phyloP scores from a whole-genome alignment of 202 grass and related monocot species.

The Hordeum pubiflorum region DNA sequence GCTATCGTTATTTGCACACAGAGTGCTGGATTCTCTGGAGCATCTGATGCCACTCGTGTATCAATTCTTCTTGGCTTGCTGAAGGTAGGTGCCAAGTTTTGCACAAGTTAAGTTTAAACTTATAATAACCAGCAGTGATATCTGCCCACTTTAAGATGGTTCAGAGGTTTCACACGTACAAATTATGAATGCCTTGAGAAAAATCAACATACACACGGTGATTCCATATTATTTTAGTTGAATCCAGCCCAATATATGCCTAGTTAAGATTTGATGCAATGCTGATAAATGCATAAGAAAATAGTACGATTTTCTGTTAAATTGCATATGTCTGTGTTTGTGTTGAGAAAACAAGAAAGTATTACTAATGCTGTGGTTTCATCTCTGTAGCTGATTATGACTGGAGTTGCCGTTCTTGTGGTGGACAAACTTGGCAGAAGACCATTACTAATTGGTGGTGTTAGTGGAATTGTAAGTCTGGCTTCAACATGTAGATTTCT shows the following conservation, averaged over 20 bases:
- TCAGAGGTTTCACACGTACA: neutral
- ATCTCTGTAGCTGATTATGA: conserved; percentile 75
- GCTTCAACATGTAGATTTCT: conserved; percentile 3
- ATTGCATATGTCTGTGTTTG: neutral
- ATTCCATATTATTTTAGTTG: neutral
- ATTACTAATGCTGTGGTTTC: conserved; percentile 30
- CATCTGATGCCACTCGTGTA: conserved; percentile 91
- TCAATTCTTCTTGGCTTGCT: conserved; percentile 92
- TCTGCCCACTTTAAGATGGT: neutral
- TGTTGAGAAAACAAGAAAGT: neutral
- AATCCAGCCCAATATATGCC: neutral
- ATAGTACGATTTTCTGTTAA: neutral
- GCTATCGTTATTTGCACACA: conserved; percentile 24
- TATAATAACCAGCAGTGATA: neutral
- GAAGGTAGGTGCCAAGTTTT: conserved; percentile 51
- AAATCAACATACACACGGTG: neutral
- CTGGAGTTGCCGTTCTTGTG: conserved; percentile 79
- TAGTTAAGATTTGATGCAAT: neutral
- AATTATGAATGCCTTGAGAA: neutral
- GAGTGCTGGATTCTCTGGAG: conserved; percentile 95
- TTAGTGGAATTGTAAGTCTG: conserved; percentile 88
- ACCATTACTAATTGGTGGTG: conserved; percentile 86
- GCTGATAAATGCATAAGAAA: neutral
- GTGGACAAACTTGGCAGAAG: conserved; percentile 86
- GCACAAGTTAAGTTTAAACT: neutral